Evolutionary conservation across 805 yeast species (phyloP).

Genomic region (Myxozyma sirexii): DNA sequence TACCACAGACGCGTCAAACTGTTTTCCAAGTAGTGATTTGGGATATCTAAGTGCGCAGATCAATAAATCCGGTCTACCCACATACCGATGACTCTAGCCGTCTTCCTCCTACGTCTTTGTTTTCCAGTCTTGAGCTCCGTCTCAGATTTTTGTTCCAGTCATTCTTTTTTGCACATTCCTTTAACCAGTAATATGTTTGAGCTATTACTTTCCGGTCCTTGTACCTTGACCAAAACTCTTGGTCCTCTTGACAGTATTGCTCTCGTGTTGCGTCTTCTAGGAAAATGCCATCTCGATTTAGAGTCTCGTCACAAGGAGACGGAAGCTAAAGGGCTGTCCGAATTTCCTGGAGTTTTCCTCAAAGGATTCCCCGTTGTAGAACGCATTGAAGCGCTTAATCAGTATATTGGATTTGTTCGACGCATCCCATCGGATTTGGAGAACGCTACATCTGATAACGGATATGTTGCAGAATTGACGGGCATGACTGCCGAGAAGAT

Average conservation of each 20-base stretch:
- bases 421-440: conserved; percentile 23
- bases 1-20: conserved; percentile 90
- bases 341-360: conserved; percentile 71
- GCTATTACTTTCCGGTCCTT: too few species aligned
- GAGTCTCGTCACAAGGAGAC: conserved; percentile 58
- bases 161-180: conserved; percentile 6
- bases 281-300: conserved; percentile 70
- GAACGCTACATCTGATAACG: conserved; percentile 1
- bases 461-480: conserved; percentile 15
- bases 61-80: conserved; percentile 20
- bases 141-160: not conserved
- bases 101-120: not conserved
- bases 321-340: conserved; percentile 69
- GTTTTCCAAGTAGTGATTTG: conserved; percentile 50
- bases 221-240: conserved; percentile 74
- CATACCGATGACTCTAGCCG: conserved; percentile 9
- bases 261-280: conserved; percentile 73
- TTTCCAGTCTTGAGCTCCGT: not conserved
- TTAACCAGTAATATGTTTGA: too few species aligned
- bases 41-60: conserved; percentile 31
- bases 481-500: conserved; percentile 28
- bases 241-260: conserved; percentile 70
- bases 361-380: conserved; percentile 68
- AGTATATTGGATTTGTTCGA: conserved; percentile 56
- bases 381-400: conserved; percentile 59